phyloP scores from a whole-genome alignment of 441 rosid species.

The Mallotus repandus region DNA sequence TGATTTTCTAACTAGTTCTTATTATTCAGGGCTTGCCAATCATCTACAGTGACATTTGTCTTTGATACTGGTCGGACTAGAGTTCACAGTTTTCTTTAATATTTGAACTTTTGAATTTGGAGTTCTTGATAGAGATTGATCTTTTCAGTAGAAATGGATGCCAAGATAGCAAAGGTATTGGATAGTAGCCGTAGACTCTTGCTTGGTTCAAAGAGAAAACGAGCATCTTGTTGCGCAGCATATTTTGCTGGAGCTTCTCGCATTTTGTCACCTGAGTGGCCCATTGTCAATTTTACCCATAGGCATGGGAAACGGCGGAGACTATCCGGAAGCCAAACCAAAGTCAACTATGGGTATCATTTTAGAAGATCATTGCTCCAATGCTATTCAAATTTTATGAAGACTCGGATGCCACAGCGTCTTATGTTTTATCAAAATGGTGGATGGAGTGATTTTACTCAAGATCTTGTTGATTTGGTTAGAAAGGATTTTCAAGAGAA shows the following conservation, averaged over 20 bases:
- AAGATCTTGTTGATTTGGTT: constrained; percentile 39
- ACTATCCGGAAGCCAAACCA: constrained; percentile 33
- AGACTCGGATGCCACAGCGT: constrained; percentile 64
- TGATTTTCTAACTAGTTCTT: constrained; percentile 9
- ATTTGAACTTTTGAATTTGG: constrained; percentile 43
- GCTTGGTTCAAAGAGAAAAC: constrained; percentile 61
- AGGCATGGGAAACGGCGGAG: constrained; percentile 54
- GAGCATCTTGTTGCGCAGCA: constrained; percentile 38
- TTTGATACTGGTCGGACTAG: constrained; percentile 33
- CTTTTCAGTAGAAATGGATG: constrained; percentile 64
- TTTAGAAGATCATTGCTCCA: constrained; percentile 51
- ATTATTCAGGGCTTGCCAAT: constrained; percentile 35
- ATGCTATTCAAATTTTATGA: constrained; percentile 68
- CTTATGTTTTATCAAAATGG: constrained; percentile 73
- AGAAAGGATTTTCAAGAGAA: constrained; percentile 59
- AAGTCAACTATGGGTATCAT: constrained; percentile 33
- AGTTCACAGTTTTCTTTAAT: constrained; percentile 28
- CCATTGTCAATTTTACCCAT: constrained; percentile 29
- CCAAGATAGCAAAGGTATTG: constrained; percentile 71
- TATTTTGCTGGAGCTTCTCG: constrained; percentile 45
- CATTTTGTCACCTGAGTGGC: constrained; percentile 31
- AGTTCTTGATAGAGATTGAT: constrained; percentile 56
- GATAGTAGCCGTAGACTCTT: constrained; percentile 49
- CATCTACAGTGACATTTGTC: constrained; percentile 21
- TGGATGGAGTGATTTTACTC: constrained; percentile 77